phyloP scores from a whole-genome alignment of 768 basidiomycete genomes.

The Boletus huronensis region DNA sequence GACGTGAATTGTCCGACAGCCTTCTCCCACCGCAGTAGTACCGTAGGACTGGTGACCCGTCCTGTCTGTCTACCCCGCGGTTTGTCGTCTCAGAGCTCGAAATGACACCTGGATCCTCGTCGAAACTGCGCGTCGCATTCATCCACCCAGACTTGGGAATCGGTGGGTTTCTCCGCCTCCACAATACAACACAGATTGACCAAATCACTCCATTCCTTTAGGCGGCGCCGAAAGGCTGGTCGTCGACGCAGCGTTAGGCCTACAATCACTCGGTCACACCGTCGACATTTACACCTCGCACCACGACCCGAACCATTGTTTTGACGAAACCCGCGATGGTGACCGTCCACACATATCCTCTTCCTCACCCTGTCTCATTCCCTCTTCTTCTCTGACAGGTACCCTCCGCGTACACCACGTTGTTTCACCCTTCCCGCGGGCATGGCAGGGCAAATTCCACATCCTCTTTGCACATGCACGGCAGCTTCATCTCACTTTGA shows the following conservation, averaged over 20 bases:
- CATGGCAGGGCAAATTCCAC: conserved; percentile 76
- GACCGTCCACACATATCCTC: background rate
- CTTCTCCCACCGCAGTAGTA: background rate
- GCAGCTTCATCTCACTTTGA: conserved; percentile 72
- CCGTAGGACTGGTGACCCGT: background rate
- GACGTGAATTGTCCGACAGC: background rate
- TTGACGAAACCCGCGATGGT: conserved; percentile 94
- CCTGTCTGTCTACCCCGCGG: background rate
- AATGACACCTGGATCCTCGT: background rate
- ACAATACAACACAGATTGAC: background rate
- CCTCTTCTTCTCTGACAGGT: conserved; percentile 43
- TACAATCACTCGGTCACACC: conserved; percentile 79
- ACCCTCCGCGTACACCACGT: conserved; percentile 74
- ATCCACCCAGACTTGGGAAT: conserved; percentile 95
- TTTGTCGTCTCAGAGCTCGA: background rate
- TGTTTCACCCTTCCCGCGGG: conserved; percentile 74
- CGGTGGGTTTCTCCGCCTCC: conserved; percentile 43
- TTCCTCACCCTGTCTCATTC: conserved; percentile 13
- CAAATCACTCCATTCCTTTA: conserved; percentile 33
- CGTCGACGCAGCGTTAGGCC: conserved; percentile 89
- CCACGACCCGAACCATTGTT: conserved; percentile 83
- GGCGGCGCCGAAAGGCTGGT: conserved; percentile 95
- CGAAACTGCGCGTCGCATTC: conserved; percentile 63
- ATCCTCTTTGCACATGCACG: conserved; percentile 86
- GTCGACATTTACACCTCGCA: conserved; percentile 93